Conservation (phyloP, 805 yeast genomes). For the Barnettozyma californica region DNA sequence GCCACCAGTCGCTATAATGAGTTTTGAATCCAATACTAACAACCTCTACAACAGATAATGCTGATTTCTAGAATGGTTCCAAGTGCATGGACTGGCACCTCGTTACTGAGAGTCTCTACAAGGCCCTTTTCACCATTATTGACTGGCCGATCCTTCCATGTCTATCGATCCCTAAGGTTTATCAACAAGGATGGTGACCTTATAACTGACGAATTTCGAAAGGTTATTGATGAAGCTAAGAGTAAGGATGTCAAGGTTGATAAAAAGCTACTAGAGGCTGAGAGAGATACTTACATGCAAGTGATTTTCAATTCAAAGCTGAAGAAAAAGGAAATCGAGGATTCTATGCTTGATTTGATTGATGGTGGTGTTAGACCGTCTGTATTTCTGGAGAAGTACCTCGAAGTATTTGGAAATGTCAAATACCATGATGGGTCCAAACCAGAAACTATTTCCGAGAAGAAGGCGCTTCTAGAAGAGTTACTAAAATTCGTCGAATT, state of each 20-base stretch:
- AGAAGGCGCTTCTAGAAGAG: slow-evolving; percentile 11
- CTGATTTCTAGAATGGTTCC: background rate
- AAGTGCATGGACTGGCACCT: background rate
- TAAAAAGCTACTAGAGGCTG: slow-evolving; percentile 2
- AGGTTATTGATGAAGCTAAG: slow-evolving; percentile 13
- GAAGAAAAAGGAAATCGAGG: slow-evolving; percentile 9
- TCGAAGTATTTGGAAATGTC: slow-evolving; percentile 8
- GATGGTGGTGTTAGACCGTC: slow-evolving; percentile 15
- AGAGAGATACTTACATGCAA: slow-evolving; percentile 14
- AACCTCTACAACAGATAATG: background rate
- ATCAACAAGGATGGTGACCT: slow-evolving; percentile 19
- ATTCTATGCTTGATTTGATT: slow-evolving; percentile 11
- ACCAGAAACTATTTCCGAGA: slow-evolving; percentile 2
- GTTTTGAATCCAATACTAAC: background rate
- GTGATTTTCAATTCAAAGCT: slow-evolving; percentile 11
- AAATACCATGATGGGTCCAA: slow-evolving; percentile 1
- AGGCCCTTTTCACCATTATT: background rate
- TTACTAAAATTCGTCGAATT: slow-evolving; percentile 9
- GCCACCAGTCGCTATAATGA: background rate
- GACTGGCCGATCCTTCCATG: slow-evolving; percentile 4
- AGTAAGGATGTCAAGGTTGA: slow-evolving; percentile 7
- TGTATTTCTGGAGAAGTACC: slow-evolving; percentile 14
- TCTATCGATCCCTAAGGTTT: slow-evolving; percentile 1
- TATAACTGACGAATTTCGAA: slow-evolving; percentile 15
- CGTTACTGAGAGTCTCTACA: background rate